phyloP scores from a whole-genome alignment of 495 filamentous ascomycete species.

The Symbiotaphrina buchneri region DNA sequence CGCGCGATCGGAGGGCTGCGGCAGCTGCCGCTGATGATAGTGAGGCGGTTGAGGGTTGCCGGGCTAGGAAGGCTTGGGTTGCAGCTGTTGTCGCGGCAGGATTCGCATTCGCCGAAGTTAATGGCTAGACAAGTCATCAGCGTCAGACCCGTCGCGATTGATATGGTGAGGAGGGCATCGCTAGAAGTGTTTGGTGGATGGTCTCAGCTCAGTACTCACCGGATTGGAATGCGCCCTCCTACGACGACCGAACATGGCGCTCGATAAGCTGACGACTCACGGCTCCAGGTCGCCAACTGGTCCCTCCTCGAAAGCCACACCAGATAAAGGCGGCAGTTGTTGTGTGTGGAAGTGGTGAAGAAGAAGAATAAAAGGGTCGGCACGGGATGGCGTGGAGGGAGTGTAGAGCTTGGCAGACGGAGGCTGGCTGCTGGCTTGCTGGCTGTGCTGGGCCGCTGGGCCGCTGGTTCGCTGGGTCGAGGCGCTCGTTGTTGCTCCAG shows the following conservation, averaged over 20 bases:
- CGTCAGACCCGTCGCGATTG: slow-evolving; percentile 3
- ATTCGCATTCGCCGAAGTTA: slow-evolving; percentile 35
- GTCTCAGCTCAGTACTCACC: slow-evolving; percentile 15
- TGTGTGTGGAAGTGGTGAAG: too few relatives aligned
- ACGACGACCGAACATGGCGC: slow-evolving; percentile 23
- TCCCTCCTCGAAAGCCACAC: too few relatives aligned
- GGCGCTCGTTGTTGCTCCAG: too few relatives aligned
- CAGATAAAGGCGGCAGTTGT: too few relatives aligned
- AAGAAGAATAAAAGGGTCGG: too few relatives aligned
- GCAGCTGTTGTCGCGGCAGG: slow-evolving; percentile 57
- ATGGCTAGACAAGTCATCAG: slow-evolving; percentile 21
- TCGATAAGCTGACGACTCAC: background rate
- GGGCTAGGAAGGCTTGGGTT: slow-evolving; percentile 52
- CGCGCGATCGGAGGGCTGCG: slow-evolving; percentile 53
- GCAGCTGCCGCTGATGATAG: slow-evolving; percentile 72
- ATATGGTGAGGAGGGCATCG: background rate
- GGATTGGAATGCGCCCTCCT: slow-evolving; percentile 31
- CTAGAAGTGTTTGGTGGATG: background rate
- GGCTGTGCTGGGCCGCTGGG: too few relatives aligned
- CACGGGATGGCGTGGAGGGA: too few relatives aligned
- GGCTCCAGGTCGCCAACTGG: too few relatives aligned
- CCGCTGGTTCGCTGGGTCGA: too few relatives aligned
- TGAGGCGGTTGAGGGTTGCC: slow-evolving; percentile 34
- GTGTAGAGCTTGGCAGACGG: too few relatives aligned
- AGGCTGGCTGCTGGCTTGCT: too few relatives aligned